A percentile compares a stretch with the other conserved stretches of the same genome.
Conservation (phyloP, 225 moss, liverwort and hornwort species). For the Ulota crispa region DNA sequence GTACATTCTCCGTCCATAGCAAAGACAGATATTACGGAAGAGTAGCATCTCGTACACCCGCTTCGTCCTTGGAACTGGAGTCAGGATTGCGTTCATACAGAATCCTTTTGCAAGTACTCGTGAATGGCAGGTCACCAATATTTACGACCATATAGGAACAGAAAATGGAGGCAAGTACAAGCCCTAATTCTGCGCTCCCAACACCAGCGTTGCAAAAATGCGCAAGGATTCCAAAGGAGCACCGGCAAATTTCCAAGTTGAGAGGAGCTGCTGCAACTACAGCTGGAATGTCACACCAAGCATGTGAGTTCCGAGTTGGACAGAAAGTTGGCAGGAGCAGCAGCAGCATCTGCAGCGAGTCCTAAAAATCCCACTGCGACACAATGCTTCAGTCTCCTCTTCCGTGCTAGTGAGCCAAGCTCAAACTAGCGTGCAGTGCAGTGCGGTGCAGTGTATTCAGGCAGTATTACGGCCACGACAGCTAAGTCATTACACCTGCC, state of each 20-base stretch:
- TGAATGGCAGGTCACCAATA: background rate
- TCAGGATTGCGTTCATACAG: background rate
- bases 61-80: background rate
- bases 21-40: background rate
- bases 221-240: background rate
- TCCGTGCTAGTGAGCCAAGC: background rate
- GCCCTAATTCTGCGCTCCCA: background rate
- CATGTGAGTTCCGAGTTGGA: conserved; percentile 5
- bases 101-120: background rate
- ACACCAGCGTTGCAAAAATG: background rate
- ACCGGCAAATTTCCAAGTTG: background rate
- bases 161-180: background rate
- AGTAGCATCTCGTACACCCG: background rate
- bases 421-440: conserved; percentile 9
- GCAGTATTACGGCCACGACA: conserved; percentile 21
- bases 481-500: conserved; percentile 60
- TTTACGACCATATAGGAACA: background rate
- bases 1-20: background rate
- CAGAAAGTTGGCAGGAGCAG: conserved; percentile 5
- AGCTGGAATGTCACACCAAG: background rate
- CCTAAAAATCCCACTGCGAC: conserved; percentile 19
- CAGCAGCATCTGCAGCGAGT: conserved; percentile 5
- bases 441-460: background rate
- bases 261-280: background rate
- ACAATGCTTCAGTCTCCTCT: background rate